Evolutionary conservation across 108 stramenopile genomes (phyloP).

Genomic region (Cyclostephanos tholiformis): DNA sequence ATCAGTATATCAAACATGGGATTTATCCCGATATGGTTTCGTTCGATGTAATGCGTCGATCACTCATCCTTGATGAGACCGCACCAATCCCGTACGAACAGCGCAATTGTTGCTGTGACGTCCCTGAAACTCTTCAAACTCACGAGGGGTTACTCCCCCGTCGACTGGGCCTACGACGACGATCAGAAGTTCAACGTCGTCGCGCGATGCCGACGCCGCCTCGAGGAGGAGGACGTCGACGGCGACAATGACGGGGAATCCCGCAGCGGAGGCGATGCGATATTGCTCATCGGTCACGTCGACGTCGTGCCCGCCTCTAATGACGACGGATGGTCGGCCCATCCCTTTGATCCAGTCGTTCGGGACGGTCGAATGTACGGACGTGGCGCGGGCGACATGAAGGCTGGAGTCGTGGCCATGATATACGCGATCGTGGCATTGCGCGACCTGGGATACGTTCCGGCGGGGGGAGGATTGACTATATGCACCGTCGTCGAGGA

Average conservation of each 20-base stretch:
- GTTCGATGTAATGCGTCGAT: background rate
- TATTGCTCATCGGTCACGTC: slow-evolving; percentile 27
- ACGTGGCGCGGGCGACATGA: slow-evolving; percentile 37
- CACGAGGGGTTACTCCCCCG: slow-evolving; percentile 26
- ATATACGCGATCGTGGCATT: slow-evolving; percentile 29
- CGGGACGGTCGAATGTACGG: slow-evolving; percentile 24
- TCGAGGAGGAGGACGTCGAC: background rate
- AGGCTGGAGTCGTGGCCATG: slow-evolving; percentile 24
- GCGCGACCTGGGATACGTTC: slow-evolving; percentile 21
- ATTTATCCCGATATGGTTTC: no score
- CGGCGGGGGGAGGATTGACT: slow-evolving; percentile 8
- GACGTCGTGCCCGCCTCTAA: slow-evolving; percentile 24
- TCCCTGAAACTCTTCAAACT: slow-evolving; percentile 22
- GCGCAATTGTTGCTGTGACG: slow-evolving; percentile 19
- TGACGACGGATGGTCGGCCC: slow-evolving; percentile 27
- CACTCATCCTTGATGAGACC: slow-evolving; percentile 24
- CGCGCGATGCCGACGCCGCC: slow-evolving; percentile 8
- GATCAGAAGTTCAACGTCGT: slow-evolving; percentile 33
- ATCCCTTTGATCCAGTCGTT: slow-evolving; percentile 24
- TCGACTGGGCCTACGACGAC: slow-evolving; percentile 28
- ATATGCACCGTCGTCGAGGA: slow-evolving; percentile 39
- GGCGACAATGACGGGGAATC: background rate
- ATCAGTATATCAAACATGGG: no score
- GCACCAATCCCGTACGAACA: slow-evolving; percentile 35
- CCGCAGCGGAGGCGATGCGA: background rate